Percentiles rank a stretch among this genome's conserved stretches.
Evolutionary conservation across 331 rosid species (phyloP).

Genomic region (Rhamnella rubrinervis): DNA sequence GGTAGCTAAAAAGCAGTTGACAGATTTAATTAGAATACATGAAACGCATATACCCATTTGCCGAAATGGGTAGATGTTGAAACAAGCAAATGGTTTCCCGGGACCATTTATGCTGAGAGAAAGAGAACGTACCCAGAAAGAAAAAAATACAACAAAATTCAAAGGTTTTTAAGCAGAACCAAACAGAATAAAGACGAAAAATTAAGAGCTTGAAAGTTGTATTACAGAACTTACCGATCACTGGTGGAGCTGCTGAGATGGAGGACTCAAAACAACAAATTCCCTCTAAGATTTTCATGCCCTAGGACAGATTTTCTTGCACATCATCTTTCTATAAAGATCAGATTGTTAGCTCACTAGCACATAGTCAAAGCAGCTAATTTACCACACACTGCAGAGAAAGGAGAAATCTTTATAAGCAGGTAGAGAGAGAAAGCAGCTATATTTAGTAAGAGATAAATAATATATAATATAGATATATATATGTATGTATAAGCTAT

Average conservation of each 20-base stretch:
- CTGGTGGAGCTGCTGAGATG: conserved; percentile 62
- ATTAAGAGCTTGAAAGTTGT: conserved; percentile 6
- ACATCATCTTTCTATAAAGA: conserved; percentile 42
- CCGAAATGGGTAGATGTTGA: conserved; percentile 20
- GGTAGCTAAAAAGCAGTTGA: conserved; percentile 7
- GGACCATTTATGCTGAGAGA: conserved; percentile 19
- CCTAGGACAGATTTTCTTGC: conserved; percentile 56
- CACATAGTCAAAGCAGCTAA: conserved; percentile 27
- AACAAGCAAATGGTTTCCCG: conserved; percentile 28
- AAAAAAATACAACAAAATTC: conserved; percentile 11
- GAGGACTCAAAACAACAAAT: conserved; percentile 43
- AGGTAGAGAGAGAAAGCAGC: conserved; percentile 14
- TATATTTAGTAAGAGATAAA: conserved; percentile 15
- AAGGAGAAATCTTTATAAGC: not conserved
- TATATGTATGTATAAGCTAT: not conserved
- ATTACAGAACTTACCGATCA: conserved; percentile 59
- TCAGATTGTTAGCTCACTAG: conserved; percentile 31
- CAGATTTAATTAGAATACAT: conserved; percentile 12
- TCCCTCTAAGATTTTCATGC: conserved; percentile 63
- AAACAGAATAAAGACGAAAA: conserved; percentile 14
- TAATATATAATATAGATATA: not conserved
- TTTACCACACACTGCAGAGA: conserved; percentile 4
- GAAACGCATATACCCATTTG: conserved; percentile 20
- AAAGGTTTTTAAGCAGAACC: conserved; percentile 19
- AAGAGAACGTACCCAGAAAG: conserved; percentile 23